phyloP scores from a whole-genome alignment of 371 early-diverging fungal genomes.

The Blakeslea trispora region DNA sequence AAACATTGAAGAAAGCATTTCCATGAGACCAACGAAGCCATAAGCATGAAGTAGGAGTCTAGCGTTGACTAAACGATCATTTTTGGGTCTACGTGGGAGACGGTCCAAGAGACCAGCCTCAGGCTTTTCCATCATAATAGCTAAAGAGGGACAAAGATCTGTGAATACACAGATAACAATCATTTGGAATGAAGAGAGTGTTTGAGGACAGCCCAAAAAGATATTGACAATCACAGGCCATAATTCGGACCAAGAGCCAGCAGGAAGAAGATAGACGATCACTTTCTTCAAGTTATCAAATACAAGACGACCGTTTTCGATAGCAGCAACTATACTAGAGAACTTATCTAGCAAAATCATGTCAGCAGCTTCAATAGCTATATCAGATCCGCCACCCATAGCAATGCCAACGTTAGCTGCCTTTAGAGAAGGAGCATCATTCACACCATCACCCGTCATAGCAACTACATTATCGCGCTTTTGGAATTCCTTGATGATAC shows the following conservation, averaged over 20 bases:
- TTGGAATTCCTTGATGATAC: conserved; percentile 74
- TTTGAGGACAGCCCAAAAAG: conserved; percentile 67
- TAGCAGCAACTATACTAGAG: conserved; percentile 69
- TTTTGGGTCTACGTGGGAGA: conserved; percentile 62
- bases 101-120: conserved; percentile 63
- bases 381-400: conserved; percentile 75
- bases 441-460: conserved; percentile 93
- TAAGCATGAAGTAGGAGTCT: conserved; percentile 64
- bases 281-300: conserved; percentile 86
- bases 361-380: conserved; percentile 79
- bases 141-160: conserved; percentile 53
- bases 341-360: conserved; percentile 76
- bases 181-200: conserved; percentile 66
- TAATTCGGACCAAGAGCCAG: conserved; percentile 72
- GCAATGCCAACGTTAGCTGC: conserved; percentile 82
- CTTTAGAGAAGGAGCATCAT: conserved; percentile 87
- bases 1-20: conserved; percentile 58
- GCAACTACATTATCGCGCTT: conserved; percentile 68
- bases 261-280: conserved; percentile 74
- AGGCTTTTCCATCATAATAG: conserved; percentile 67
- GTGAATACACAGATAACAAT: conserved; percentile 64
- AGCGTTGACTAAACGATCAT: conserved; percentile 58
- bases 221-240: conserved; percentile 71
- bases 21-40: conserved; percentile 64
- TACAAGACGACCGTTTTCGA: conserved; percentile 80